phyloP scores from a whole-genome alignment of 2,329 filamentous ascomycete genomes.

The Fusarium sp. region DNA sequence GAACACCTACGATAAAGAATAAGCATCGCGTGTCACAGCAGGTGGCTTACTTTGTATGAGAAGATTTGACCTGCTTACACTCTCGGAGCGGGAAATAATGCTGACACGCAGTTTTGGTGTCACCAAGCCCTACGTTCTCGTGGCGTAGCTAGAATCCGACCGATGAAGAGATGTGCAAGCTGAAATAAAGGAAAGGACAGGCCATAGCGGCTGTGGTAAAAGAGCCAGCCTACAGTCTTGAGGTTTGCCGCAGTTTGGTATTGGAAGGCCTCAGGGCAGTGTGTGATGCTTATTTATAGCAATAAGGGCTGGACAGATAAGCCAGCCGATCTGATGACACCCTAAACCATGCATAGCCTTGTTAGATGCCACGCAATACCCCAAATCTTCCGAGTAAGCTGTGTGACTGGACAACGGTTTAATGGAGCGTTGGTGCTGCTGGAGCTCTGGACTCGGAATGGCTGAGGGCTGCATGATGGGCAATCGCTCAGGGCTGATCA shows the following conservation, averaged over 20 bases:
- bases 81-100: not conserved
- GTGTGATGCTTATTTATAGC: not conserved
- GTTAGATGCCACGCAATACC: not conserved
- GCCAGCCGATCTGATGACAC: too few species aligned
- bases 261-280: not conserved
- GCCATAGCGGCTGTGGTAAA: constrained; percentile 1
- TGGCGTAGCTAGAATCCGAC: not conserved
- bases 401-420: not conserved
- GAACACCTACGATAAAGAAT: not conserved
- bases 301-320: too few species aligned
- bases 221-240: not conserved
- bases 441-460: not conserved
- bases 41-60: too few species aligned
- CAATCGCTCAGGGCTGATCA: not conserved
- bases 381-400: not conserved
- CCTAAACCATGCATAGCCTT: too few species aligned
- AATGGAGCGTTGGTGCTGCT: not conserved
- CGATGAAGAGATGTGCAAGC: not conserved
- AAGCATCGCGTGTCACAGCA: not conserved
- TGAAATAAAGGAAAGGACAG: not conserved
- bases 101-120: not conserved
- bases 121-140: not conserved
- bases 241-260: not conserved
- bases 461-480: too few species aligned
- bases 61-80: not conserved